Conservation (phyloP, 495 filamentous ascomycete genomes). For the Aspergillus steynii region DNA sequence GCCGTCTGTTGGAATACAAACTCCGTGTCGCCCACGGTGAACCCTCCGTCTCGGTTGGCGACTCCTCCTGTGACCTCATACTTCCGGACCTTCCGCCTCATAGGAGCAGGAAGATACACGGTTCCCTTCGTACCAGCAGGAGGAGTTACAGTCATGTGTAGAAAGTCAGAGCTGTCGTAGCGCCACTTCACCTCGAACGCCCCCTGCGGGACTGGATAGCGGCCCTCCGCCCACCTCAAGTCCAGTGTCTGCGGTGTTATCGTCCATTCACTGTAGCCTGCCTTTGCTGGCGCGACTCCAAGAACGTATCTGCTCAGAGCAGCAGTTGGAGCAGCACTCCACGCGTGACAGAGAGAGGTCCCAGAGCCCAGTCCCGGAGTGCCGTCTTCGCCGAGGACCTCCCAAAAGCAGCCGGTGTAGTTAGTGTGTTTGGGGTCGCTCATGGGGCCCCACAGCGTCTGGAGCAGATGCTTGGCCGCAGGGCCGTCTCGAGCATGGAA, state of each 20-base stretch:
- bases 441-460: slow-evolving; percentile 15
- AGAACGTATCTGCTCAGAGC: slow-evolving; percentile 17
- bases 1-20: no score
- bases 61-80: no score
- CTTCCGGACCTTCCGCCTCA: no score
- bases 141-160: no score
- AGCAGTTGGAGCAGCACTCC: slow-evolving; percentile 19
- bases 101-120: no score
- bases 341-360: slow-evolving; percentile 19
- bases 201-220: slow-evolving; percentile 24
- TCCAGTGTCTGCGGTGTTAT: slow-evolving; percentile 17
- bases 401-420: slow-evolving; percentile 21
- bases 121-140: no score
- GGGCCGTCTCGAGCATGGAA: slow-evolving; percentile 14
- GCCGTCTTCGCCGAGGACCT: slow-evolving; percentile 14
- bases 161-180: no score
- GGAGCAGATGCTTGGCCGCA: slow-evolving; percentile 12
- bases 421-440: slow-evolving; percentile 15
- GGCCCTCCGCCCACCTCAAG: slow-evolving; percentile 14
- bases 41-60: no score
- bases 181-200: not conserved
- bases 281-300: slow-evolving; percentile 9
- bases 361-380: slow-evolving; percentile 13
- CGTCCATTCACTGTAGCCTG: slow-evolving; percentile 15
- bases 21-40: no score